A percentile compares a stretch with the other conserved stretches of the same genome.
phyloP scores from a whole-genome alignment of 768 basidiomycete genomes.

The Chiua virens region DNA sequence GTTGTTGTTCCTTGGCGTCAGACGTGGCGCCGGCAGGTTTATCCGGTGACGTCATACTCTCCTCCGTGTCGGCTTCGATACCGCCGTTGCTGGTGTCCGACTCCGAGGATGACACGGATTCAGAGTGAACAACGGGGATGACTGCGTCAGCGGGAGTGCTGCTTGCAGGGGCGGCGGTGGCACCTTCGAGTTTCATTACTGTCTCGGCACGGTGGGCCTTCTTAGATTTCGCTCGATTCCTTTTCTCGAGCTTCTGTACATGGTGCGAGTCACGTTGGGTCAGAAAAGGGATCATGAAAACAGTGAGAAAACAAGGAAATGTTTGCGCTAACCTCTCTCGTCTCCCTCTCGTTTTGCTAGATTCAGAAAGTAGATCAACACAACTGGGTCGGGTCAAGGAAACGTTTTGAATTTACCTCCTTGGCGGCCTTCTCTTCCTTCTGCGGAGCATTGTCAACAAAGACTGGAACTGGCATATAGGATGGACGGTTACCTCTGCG shows the following conservation, averaged over 20 bases:
- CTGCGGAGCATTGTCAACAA: conserved; percentile 16
- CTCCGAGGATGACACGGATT: conserved; percentile 53
- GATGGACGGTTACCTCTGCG: conserved; percentile 49
- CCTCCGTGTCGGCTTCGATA: conserved; percentile 73
- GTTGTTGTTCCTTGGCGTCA: conserved; percentile 23
- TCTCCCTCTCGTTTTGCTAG: conserved; percentile 46
- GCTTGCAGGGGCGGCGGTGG: conserved; percentile 8
- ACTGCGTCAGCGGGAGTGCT: conserved; percentile 13
- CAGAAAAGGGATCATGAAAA: neutral
- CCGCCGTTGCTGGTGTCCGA: conserved; percentile 58
- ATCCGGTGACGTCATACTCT: conserved; percentile 65
- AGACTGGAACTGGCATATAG: neutral
- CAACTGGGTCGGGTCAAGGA: neutral
- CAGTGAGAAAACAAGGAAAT: neutral
- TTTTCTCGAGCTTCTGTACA: conserved; percentile 52
- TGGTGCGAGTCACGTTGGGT: too few species aligned
- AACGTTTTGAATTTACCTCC: conserved; percentile 42
- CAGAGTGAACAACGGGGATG: conserved; percentile 20
- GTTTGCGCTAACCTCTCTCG: conserved; percentile 40
- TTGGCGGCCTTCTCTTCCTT: conserved; percentile 57
- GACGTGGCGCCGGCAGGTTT: conserved; percentile 30
- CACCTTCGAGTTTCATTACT: conserved; percentile 27
- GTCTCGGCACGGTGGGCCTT: conserved; percentile 40
- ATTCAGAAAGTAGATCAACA: conserved; percentile 23
- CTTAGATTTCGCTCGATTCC: conserved; percentile 57